Evolutionary conservation across 202 grass and related monocot genomes (phyloP).

Genomic region (Zizania palustris): DNA sequence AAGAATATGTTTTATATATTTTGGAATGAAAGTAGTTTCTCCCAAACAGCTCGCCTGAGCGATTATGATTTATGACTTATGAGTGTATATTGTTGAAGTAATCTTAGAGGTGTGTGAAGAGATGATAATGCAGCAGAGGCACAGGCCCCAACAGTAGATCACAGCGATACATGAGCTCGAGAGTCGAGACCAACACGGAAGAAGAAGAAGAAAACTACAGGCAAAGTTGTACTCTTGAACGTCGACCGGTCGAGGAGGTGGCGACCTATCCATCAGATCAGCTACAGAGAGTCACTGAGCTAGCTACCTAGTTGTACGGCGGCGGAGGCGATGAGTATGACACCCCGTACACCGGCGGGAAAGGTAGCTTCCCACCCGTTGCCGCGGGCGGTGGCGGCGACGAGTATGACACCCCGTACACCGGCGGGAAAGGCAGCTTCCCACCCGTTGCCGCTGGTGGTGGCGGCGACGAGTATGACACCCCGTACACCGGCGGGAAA

Average conservation of each 20-base stretch:
- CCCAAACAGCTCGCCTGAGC: background rate
- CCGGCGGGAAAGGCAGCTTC: background rate
- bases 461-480: slow-evolving; percentile 68
- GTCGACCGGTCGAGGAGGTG: slow-evolving; percentile 31
- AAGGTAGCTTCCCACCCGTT: too few species aligned
- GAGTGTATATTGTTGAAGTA: background rate
- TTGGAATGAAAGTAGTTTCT: too few species aligned
- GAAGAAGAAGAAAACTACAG: slow-evolving; percentile 25
- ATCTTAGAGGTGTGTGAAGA: slow-evolving; percentile 13
- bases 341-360: too few species aligned
- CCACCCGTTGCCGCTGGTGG: slow-evolving; percentile 42
- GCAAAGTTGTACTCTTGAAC: slow-evolving; percentile 47
- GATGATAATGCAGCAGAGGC: slow-evolving; percentile 16
- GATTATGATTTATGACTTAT: background rate
- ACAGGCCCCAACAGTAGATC: slow-evolving; percentile 41
- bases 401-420: slow-evolving; percentile 54
- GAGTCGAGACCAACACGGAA: background rate
- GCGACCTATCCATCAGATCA: background rate
- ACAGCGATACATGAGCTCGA: background rate
- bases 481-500: slow-evolving; percentile 61
- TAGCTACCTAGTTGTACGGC: slow-evolving; percentile 48
- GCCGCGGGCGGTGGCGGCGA: slow-evolving; percentile 62
- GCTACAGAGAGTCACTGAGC: background rate
- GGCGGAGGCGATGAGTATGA: too few species aligned
- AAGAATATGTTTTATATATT: too few species aligned